Evolutionary conservation across 192 early-diverging fungal genomes (phyloP).

Genomic region (Backusella sp.): DNA sequence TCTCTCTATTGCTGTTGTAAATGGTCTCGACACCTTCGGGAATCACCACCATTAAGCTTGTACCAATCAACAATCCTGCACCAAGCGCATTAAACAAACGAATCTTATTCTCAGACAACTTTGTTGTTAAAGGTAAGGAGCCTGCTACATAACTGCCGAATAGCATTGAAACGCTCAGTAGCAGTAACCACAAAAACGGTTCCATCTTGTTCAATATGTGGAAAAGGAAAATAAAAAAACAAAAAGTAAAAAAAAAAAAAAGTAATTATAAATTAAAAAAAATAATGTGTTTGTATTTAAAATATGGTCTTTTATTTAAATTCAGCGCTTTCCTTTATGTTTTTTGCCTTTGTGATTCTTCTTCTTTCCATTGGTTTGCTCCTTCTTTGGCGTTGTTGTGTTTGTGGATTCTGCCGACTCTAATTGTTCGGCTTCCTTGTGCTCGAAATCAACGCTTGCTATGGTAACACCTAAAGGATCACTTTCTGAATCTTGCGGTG

Average conservation of each 20-base stretch:
- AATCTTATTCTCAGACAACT: conserved; percentile 72
- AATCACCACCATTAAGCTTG: conserved; percentile 88
- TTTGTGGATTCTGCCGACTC: background rate
- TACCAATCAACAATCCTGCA: conserved; percentile 89
- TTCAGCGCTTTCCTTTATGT: conserved; percentile 12
- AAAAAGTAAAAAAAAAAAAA: background rate
- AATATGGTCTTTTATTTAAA: background rate
- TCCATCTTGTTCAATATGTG: conserved; percentile 38
- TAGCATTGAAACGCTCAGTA: conserved; percentile 76
- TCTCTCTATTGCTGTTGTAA: conserved; percentile 32
- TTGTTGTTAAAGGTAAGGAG: conserved; percentile 78
- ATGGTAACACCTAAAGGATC: background rate
- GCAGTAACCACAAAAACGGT: conserved; percentile 57
- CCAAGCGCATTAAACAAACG: conserved; percentile 79
- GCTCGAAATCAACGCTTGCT: background rate
- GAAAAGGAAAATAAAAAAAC: background rate
- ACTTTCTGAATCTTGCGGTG: background rate
- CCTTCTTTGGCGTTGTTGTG: background rate
- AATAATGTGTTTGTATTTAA: too few species aligned
- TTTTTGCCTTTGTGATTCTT: conserved; percentile 12
- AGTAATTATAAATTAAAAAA: background rate
- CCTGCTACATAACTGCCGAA: conserved; percentile 86
- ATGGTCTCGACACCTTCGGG: conserved; percentile 96
- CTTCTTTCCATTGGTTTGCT: conserved; percentile 2
- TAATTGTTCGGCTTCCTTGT: background rate